Evolutionary conservation across 345 rosid genomes (phyloP).

Genomic region (Combretum micranthum): DNA sequence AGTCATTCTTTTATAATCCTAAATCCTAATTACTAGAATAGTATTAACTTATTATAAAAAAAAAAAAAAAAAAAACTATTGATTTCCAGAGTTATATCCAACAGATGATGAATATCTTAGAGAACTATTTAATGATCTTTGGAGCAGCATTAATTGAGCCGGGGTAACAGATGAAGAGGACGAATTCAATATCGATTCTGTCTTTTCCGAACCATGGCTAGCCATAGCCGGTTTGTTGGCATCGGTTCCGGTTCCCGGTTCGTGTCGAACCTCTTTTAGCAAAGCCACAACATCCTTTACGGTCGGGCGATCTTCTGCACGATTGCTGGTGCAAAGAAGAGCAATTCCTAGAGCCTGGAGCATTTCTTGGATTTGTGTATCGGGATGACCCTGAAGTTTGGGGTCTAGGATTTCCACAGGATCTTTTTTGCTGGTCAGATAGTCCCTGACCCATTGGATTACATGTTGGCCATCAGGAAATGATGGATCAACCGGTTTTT

Average conservation of each 20-base stretch:
- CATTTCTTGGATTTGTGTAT: conserved; percentile 72
- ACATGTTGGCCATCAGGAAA: conserved; percentile 64
- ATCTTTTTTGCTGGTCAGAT: conserved; percentile 56
- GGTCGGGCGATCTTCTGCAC: conserved; percentile 72
- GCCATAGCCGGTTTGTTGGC: conserved; percentile 30
- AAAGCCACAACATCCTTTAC: conserved; percentile 89
- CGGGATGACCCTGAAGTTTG: conserved; percentile 58
- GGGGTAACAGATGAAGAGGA: conserved; percentile 40
- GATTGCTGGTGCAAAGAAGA: conserved; percentile 65
- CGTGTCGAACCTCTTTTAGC: conserved; percentile 58
- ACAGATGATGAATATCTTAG: conserved; percentile 37
- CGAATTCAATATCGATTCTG: conserved; percentile 22
- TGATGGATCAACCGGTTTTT: conserved; percentile 67
- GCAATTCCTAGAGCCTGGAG: conserved; percentile 79
- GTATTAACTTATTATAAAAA: not conserved
- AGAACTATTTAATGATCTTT: conserved; percentile 36
- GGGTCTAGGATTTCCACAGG: conserved; percentile 61
- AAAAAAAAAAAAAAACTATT: not conserved
- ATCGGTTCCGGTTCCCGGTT: conserved; percentile 18
- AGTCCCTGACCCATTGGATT: conserved; percentile 76
- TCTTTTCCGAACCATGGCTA: conserved; percentile 14
- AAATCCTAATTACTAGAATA: no score
- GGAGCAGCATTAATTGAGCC: conserved; percentile 30
- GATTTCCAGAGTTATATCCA: conserved; percentile 2
- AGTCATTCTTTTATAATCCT: no score